phyloP scores from a whole-genome alignment of 2,329 filamentous ascomycete species.

The Aspergillus cejpii region DNA sequence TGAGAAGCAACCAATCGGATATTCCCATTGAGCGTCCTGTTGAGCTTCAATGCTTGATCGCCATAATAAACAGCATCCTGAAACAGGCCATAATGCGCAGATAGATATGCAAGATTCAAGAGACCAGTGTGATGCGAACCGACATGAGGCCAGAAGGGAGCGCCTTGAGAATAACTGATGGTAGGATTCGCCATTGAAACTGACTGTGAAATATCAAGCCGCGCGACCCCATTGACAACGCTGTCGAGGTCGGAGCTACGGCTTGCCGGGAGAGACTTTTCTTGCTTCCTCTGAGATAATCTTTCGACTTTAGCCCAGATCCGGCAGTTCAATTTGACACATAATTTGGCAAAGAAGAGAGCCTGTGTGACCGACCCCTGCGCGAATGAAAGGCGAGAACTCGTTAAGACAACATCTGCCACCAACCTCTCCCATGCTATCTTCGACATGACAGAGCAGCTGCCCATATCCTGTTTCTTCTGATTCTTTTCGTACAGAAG shows the following conservation, averaged over 20 bases:
- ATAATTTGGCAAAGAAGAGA: constrained; percentile 44
- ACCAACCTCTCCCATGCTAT: constrained; percentile 48
- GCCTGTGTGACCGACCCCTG: constrained; percentile 43
- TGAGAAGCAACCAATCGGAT: constrained; percentile 46
- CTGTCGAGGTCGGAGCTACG: constrained; percentile 30
- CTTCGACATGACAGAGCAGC: constrained; percentile 35
- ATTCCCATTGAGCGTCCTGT: constrained; percentile 58
- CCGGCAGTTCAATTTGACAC: constrained; percentile 45
- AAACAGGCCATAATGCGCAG: constrained; percentile 76
- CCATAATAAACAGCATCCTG: constrained; percentile 84
- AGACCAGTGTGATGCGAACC: constrained; percentile 65
- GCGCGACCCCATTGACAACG: constrained; percentile 36
- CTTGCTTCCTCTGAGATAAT: constrained; percentile 32
- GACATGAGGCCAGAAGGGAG: constrained; percentile 74
- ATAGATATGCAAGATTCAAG: constrained; percentile 67
- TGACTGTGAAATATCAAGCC: constrained; percentile 35
- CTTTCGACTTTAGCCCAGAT: constrained; percentile 49
- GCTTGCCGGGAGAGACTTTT: constrained; percentile 19
- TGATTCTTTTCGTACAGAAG: constrained; percentile 30
- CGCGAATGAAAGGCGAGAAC: constrained; percentile 60
- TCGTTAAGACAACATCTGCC: constrained; percentile 56
- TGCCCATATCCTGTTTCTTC: constrained; percentile 25
- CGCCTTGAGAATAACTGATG: constrained; percentile 48
- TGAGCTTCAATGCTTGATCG: constrained; percentile 74
- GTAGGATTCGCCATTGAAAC: constrained; percentile 35